These are phyloP conservation scores for Leishmania aethiopica DNA, from an alignment of 208 protist species.

Conservation along the genomic window DNA sequence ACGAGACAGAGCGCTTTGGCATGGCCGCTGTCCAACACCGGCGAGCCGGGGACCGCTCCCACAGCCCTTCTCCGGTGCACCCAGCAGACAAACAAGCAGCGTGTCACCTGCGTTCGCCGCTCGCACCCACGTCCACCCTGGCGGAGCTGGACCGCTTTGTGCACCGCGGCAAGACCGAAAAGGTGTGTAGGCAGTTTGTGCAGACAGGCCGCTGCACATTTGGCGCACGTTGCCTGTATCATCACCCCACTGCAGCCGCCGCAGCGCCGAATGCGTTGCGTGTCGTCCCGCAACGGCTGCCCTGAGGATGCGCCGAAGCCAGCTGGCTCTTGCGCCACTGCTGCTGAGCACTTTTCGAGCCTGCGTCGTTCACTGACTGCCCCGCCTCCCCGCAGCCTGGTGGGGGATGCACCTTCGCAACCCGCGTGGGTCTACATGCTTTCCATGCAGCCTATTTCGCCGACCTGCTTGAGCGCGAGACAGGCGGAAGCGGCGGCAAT, in stretches of 20 bases:
- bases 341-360: not conserved
- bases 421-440: not conserved
- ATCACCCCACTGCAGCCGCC: slow-evolving; percentile 34
- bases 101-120: not conserved
- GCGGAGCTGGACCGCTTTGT: slow-evolving; percentile 20
- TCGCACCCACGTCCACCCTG: slow-evolving; percentile 1
- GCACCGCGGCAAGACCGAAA: slow-evolving; percentile 26
- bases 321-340: not conserved
- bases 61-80: slow-evolving; percentile 1
- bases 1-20: not conserved
- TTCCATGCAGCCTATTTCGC: not conserved
- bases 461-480: not conserved
- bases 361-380: slow-evolving; percentile 1
- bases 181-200: slow-evolving; percentile 76
- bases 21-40: not conserved
- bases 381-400: not conserved
- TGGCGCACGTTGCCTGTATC: slow-evolving; percentile 80
- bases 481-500: not conserved
- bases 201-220: slow-evolving; percentile 62
- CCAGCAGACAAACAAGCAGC: not conserved
- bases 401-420: not conserved
- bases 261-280: too few relatives aligned
- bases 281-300: not conserved
- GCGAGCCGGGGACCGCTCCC: not conserved
- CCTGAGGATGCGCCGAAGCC: not conserved